Conservation (phyloP, 148 eudicot species). For the Salicornia ramosissima region DNA sequence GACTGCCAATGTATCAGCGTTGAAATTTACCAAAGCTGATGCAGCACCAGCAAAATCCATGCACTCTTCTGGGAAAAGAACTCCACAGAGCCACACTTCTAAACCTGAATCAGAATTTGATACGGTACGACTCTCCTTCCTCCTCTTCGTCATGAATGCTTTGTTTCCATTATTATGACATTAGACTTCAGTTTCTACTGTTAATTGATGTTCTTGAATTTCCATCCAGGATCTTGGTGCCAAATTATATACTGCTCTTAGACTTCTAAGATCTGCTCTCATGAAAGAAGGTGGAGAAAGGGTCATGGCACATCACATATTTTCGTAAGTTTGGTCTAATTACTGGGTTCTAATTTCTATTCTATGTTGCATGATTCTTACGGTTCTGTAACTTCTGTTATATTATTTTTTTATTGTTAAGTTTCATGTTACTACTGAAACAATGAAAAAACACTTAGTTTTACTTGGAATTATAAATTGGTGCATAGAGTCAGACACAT, state of each 20-base stretch:
- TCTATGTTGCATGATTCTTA: background rate
- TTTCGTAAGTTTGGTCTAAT: slow-evolving; percentile 40
- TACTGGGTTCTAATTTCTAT: background rate
- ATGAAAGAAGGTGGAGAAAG: slow-evolving; percentile 55
- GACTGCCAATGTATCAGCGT: slow-evolving; percentile 35
- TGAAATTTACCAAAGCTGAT: slow-evolving; percentile 44
- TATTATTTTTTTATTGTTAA: background rate
- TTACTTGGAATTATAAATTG: background rate
- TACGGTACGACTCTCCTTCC: slow-evolving; percentile 29
- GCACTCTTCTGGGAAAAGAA: slow-evolving; percentile 40
- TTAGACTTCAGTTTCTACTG: background rate
- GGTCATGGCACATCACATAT: slow-evolving; percentile 68
- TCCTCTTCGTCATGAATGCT: background rate
- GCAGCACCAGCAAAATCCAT: slow-evolving; percentile 54
- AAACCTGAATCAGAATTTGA: slow-evolving; percentile 41
- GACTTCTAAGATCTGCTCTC: slow-evolving; percentile 47
- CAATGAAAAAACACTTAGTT: background rate
- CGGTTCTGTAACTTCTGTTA: background rate
- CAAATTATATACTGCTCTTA: slow-evolving; percentile 52
- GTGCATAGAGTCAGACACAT: background rate
- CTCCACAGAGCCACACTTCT: slow-evolving; percentile 35
- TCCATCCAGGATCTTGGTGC: slow-evolving; percentile 59
- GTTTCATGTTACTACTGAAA: background rate
- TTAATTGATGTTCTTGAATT: slow-evolving; percentile 8
- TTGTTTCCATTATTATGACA: background rate